Conservation (phyloP, 257 asterid species). For the Coffea canephora region DNA sequence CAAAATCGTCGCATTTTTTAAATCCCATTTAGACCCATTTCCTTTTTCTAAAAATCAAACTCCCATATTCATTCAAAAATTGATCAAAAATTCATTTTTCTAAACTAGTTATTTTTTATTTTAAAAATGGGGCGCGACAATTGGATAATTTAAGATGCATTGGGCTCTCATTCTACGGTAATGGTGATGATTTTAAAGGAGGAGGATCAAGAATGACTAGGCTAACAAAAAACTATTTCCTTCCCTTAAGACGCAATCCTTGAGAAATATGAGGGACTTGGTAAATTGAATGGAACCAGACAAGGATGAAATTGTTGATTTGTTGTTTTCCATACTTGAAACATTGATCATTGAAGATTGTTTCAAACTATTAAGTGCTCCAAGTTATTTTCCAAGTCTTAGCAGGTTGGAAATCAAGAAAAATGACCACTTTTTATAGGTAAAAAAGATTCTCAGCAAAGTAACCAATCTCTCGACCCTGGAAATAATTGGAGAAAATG, state of each 20-base stretch:
- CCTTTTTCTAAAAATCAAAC: too few relatives aligned
- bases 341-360: constrained; percentile 8
- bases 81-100: too few relatives aligned
- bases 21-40: too few relatives aligned
- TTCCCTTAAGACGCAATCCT: constrained; percentile 5
- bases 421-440: constrained; percentile 3
- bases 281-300: constrained; percentile 24
- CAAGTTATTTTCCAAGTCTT: constrained; percentile 29
- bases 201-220: not conserved
- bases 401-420: not conserved
- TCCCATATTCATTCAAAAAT: too few relatives aligned
- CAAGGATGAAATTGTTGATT: not conserved
- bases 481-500: not conserved
- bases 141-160: constrained; percentile 8
- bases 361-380: constrained; percentile 12
- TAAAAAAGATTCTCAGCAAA: constrained; percentile 14
- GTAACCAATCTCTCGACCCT: constrained; percentile 5
- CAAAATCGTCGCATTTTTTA: too few relatives aligned
- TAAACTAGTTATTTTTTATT: too few relatives aligned
- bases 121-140: too few relatives aligned
- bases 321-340: constrained; percentile 26
- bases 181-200: not conserved
- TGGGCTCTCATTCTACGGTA: constrained; percentile 21
- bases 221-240: constrained; percentile 12
- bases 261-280: constrained; percentile 19